phyloP scores from a whole-genome alignment of 2,329 filamentous ascomycete genomes.

The Ceratocystis ficicola region DNA sequence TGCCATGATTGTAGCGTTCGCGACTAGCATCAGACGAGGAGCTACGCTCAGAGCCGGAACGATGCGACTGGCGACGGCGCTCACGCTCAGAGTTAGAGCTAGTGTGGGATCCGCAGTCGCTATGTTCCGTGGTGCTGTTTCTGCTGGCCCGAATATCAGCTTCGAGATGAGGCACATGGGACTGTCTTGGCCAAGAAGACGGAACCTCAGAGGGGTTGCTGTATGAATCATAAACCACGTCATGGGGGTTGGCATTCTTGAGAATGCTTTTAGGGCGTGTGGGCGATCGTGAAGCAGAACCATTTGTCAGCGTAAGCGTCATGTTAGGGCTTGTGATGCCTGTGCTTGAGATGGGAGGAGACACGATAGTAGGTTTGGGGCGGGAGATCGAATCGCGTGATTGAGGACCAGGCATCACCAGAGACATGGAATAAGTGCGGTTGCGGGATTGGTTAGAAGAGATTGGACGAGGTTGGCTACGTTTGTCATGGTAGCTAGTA shows the following conservation, averaged over 20 bases:
- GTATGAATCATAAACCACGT: constrained; percentile 42
- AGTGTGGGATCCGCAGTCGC: constrained; percentile 23
- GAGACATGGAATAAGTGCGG: constrained; percentile 18
- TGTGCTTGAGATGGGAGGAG: constrained; percentile 13
- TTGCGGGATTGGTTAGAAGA: constrained; percentile 26
- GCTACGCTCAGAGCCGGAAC: constrained; percentile 8
- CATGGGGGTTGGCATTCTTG: constrained; percentile 48
- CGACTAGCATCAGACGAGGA: constrained; percentile 22
- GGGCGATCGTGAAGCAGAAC: constrained; percentile 9
- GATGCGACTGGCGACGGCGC: constrained; percentile 19
- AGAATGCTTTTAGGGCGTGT: constrained; percentile 44
- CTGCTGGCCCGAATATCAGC: constrained; percentile 17
- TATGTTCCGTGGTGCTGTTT: constrained; percentile 23
- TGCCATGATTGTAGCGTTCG: constrained; percentile 28
- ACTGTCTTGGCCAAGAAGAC: constrained; percentile 27
- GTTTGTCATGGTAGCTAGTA: constrained; percentile 32
- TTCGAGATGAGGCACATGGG: constrained; percentile 18
- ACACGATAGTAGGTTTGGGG: constrained; percentile 15
- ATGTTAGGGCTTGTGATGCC: neutral
- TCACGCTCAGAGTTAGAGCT: constrained; percentile 7
- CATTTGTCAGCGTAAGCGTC: neutral
- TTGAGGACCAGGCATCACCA: constrained; percentile 9
- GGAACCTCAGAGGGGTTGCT: constrained; percentile 34
- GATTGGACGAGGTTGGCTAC: constrained; percentile 25
- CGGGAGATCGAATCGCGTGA: constrained; percentile 7